These are phyloP conservation scores for Conringia planisiliqua DNA, from an alignment of 345 rosid genomes.

Conservation along the genomic window DNA sequence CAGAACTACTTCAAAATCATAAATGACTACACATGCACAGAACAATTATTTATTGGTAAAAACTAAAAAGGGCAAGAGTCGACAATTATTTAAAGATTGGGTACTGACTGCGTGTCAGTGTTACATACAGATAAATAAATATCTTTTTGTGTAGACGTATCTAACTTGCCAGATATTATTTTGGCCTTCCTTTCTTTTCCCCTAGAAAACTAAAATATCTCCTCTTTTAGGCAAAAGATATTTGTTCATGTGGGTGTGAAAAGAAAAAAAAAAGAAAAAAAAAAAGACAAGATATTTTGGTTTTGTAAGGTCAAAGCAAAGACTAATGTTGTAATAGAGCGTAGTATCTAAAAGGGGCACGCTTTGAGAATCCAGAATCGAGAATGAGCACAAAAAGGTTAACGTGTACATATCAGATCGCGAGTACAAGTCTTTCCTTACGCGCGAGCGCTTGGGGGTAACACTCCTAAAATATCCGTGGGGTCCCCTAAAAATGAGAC, in stretches of 20 bases:
- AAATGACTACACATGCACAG: neutral
- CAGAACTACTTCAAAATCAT: neutral
- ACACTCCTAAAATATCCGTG: neutral
- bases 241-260: conserved; percentile 5
- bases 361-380: conserved; percentile 3
- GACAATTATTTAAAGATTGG: neutral
- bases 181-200: neutral
- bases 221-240: conserved; percentile 9
- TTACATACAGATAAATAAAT: neutral
- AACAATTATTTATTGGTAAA: neutral
- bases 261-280: neutral
- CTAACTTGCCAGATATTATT: conserved; percentile 16
- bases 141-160: conserved; percentile 7
- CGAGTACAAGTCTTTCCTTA: neutral
- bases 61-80: neutral
- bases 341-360: neutral
- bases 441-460: neutral
- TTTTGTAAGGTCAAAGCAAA: neutral
- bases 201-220: conserved; percentile 15
- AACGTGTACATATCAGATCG: neutral
- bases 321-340: neutral
- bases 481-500: neutral
- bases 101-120: conserved; percentile 17
- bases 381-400: neutral
- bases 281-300: conserved; percentile 14